Evolutionary conservation across 148 eudicot species (phyloP), one percentile per base, ranked within the genome.

Genomic region (Arbutus unedo): DNA sequence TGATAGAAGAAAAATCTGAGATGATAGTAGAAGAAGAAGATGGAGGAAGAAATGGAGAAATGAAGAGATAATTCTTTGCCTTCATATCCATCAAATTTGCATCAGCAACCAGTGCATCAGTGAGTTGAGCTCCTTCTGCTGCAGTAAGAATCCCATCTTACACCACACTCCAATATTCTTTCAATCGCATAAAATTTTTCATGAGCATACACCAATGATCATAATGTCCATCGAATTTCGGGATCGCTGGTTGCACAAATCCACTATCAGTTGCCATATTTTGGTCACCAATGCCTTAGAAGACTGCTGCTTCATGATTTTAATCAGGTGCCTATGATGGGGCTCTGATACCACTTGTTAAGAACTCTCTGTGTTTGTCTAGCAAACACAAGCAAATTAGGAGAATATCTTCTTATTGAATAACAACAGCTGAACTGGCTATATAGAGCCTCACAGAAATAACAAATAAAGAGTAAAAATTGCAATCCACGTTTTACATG

Each of bases 201-300:
- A 80, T 80, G 43, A 80, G 57, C 81, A 79, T 57, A 41, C 72
- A 43, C 81, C 54, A 79, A 31, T 79, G 81, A 79, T 79, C 81
- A 16, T 80, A 80, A 62, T 62, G 56, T 44, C 82, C 75, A 45
- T 80, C 82, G 11, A 80, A 80, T 25, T 73, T 73, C n/a, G 76
- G 76, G n/a, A 73, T 47, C 5, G 53, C 76, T 73, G 21, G 76
- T 25, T 73, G 76, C 51, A 73, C 76, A 16, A 73, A 45, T 25
- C 50, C 49, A 73, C 50, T 73, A 0, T 73, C 76, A 23, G 74
- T 70, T 0, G 38, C 15, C 74, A 8, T 70, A 70, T 70, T 25
- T 3, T 51, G 1, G 55, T 51, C 4, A 51, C n/a, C 3, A 57
- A 13, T 7, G 4, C 9, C 62, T 13, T 57, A 6, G 62, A 57